Conservation (phyloP, 108 stramenopile species). For the Skeletonema costatum region DNA sequence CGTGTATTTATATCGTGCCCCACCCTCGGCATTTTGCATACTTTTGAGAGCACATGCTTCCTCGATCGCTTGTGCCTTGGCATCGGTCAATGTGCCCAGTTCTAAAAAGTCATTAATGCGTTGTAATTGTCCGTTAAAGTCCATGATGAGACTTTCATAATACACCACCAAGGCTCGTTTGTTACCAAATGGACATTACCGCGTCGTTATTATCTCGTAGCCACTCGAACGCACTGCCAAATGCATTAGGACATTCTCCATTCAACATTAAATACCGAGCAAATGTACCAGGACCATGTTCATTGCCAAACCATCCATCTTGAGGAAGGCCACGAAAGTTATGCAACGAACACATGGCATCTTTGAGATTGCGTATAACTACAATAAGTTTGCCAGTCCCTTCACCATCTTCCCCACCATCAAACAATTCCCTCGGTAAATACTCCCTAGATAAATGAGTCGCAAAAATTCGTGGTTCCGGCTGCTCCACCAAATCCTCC, state of each 20-base stretch:
- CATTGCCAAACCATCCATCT: conserved; percentile 2
- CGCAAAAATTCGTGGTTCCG: conserved; percentile 25
- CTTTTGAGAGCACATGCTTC: not conserved
- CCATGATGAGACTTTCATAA: conserved; percentile 10
- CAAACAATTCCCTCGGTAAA: conserved; percentile 17
- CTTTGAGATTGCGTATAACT: conserved; percentile 6
- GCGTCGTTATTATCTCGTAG: not conserved
- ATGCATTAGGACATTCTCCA: not conserved
- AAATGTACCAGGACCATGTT: conserved; percentile 7
- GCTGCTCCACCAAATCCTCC: conserved; percentile 24
- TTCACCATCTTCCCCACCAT: not conserved
- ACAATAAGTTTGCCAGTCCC: not conserved
- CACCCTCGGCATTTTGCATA: conserved; percentile 37
- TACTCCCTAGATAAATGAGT: conserved; percentile 25
- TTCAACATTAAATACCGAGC: not conserved
- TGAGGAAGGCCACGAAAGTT: not conserved
- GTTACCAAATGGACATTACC: not conserved
- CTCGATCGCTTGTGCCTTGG: not conserved
- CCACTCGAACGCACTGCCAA: not conserved
- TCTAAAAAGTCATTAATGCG: conserved; percentile 11
- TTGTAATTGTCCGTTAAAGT: not conserved
- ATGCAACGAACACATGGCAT: conserved; percentile 1
- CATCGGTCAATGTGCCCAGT: not conserved
- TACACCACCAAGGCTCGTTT: conserved; percentile 14
- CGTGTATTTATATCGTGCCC: conserved; percentile 21